phyloP scores from a whole-genome alignment of 2,329 filamentous ascomycete species.

The Lithohypha guttulata region DNA sequence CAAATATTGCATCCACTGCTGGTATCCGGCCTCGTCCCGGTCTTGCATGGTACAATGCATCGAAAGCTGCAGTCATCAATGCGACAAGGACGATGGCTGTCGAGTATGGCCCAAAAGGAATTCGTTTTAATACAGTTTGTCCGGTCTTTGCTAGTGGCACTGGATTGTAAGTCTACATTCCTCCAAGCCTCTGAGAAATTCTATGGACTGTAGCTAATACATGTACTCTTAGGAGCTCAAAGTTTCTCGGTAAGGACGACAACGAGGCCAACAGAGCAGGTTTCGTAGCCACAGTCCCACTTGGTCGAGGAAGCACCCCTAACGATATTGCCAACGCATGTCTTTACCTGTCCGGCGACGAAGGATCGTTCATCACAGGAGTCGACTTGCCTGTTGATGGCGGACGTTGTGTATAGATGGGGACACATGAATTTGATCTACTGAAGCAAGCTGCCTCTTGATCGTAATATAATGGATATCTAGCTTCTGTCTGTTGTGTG shows the following conservation, averaged over 20 bases:
- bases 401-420: constrained; percentile 9
- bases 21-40: constrained; percentile 17
- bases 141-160: constrained; percentile 55
- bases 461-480: no score
- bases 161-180: constrained; percentile 38
- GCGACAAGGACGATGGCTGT: constrained; percentile 58
- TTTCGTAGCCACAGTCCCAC: constrained; percentile 34
- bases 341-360: constrained; percentile 59
- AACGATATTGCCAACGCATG: constrained; percentile 61
- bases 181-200: background rate
- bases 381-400: constrained; percentile 21
- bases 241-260: constrained; percentile 31
- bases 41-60: constrained; percentile 40
- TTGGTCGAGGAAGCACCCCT: constrained; percentile 33
- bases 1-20: constrained; percentile 17
- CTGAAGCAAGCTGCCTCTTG: no score
- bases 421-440: background rate
- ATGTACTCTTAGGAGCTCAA: constrained; percentile 10
- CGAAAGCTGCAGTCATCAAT: constrained; percentile 55
- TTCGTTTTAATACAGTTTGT: constrained; percentile 62
- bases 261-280: constrained; percentile 34
- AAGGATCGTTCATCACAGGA: constrained; percentile 54
- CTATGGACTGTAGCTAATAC: background rate
- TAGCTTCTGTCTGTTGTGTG: no score
- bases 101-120: constrained; percentile 61